Evolutionary conservation across 345 rosid species (phyloP), one percentile per base, ranked within the genome.

Genomic region (Conringia planisiliqua): DNA sequence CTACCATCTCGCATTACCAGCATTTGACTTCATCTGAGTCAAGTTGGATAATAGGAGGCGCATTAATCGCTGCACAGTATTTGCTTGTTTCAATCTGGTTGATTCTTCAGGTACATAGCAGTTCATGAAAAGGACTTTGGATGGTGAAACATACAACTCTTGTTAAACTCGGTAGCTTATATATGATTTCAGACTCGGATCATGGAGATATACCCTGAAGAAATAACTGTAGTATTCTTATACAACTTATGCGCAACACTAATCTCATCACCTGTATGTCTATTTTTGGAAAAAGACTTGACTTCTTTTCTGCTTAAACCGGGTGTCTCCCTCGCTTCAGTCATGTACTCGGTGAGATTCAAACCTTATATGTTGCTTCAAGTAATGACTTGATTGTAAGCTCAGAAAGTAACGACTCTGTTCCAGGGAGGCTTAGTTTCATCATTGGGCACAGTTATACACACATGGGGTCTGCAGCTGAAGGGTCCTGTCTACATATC

Each of bases 401-500:
- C 44, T 42, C 39, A 42, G 32, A 24, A 42, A 39, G 18, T 22
- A 50, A 67, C 10, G 24, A n/a, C 50, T 57, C 38, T 56, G 16
- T 36, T 56, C 61, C 48, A 78, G 79, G 84, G 81, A 47, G 56
- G 26, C 16, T 36, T 77, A 16, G 58, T 72, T 20, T 18, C 66
- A 36, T 50, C 63, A n/a, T 38, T 80, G 1, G 33, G 54, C 46
- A 7, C 38, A 17, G 48, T 48, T 33, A 67, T 64, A 22, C 83
- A 82, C 47, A 32, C 81, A 20, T 79, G 82, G 81, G 80, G 78
- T 22, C 56, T 85, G 48, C 82, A 43, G 59, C 20, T 76, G 70
- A 81, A 78, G 13, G 86, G 84, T n/a, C 83, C 80, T 4, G 83
- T 82, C 7, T 84, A 81, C 16, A 32, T 82, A 30, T 71, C 82